Conservation (phyloP, 164 flowering plant genomes). For the Sextonia rubra region DNA sequence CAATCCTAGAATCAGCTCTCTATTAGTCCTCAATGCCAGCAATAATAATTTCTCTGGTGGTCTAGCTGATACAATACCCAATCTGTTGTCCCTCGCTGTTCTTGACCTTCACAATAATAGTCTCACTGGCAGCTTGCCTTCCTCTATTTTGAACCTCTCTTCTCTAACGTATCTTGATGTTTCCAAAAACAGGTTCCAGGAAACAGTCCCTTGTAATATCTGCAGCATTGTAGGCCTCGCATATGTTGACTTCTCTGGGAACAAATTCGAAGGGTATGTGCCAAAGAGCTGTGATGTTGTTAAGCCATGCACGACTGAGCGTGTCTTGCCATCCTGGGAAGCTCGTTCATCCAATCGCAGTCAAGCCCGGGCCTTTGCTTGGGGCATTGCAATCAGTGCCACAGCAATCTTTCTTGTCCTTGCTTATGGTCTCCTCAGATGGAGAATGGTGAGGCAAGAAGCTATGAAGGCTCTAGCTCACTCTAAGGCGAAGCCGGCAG, state of each 20-base stretch:
- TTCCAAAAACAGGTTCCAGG: constrained; percentile 41
- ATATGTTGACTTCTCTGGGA: constrained; percentile 43
- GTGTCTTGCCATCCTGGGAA: constrained; percentile 8
- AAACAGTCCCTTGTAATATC: constrained; percentile 38
- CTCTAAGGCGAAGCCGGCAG: constrained; percentile 22
- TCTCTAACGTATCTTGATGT: constrained; percentile 54
- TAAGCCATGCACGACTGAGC: constrained; percentile 19
- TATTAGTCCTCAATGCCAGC: constrained; percentile 49
- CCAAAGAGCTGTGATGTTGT: constrained; percentile 32
- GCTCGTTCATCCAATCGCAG: constrained; percentile 13
- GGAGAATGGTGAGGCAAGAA: constrained; percentile 28
- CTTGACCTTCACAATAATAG: constrained; percentile 56
- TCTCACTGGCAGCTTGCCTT: constrained; percentile 43
- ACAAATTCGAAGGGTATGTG: constrained; percentile 32
- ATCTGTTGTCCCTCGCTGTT: constrained; percentile 39
- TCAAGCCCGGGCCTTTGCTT: constrained; percentile 24
- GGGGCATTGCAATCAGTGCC: constrained; percentile 32
- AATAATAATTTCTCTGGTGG: constrained; percentile 44
- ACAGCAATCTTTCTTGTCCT: constrained; percentile 21
- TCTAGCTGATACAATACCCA: constrained; percentile 30
- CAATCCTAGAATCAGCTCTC: constrained; percentile 23
- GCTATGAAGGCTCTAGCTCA: constrained; percentile 8
- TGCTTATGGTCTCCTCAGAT: constrained; percentile 25
- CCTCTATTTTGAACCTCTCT: constrained; percentile 31
- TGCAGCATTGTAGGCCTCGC: constrained; percentile 40